These are phyloP conservation scores for Rugosomyces carneus DNA, from an alignment of 1,284 basidiomycete species.

Conservation along the genomic window DNA sequence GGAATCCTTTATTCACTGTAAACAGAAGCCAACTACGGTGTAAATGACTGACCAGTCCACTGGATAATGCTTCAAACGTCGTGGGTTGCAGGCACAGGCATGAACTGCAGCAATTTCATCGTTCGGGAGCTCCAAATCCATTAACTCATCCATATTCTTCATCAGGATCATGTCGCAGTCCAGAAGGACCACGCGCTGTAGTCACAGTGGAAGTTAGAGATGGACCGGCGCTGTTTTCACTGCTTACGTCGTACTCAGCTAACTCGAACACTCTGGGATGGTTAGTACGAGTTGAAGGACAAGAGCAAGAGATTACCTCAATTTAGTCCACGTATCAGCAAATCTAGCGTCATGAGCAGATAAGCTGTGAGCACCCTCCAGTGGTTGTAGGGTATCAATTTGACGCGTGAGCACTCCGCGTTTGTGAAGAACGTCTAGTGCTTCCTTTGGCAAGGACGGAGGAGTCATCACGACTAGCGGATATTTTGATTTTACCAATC, in stretches of 20 bases:
- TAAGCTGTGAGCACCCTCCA: conserved; percentile 42
- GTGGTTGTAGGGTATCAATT: conserved; percentile 58
- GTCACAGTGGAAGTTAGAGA: not conserved
- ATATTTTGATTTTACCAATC: conserved; percentile 60
- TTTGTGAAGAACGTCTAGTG: conserved; percentile 47
- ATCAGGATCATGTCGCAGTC: conserved; percentile 91
- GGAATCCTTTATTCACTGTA: conserved; percentile 59
- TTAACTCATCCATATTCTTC: conserved; percentile 89
- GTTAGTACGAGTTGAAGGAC: conserved; percentile 1
- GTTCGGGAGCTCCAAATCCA: conserved; percentile 59
- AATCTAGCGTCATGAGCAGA: conserved; percentile 60
- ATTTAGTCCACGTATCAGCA: conserved; percentile 86
- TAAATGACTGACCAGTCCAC: conserved; percentile 66
- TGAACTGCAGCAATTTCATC: conserved; percentile 83
- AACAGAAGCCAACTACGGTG: conserved; percentile 4
- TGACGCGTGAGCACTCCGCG: conserved; percentile 52
- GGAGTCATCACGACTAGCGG: conserved; percentile 83
- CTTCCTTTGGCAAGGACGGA: conserved; percentile 48
- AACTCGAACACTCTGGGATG: conserved; percentile 66
- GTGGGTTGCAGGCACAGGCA: conserved; percentile 92
- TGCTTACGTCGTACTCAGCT: conserved; percentile 64
- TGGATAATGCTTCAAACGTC: conserved; percentile 80
- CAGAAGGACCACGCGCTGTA: conserved; percentile 74
- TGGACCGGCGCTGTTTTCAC: conserved; percentile 1
- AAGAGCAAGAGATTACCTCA: conserved; percentile 47